Conservation (phyloP, 1,284 basidiomycete species). For the Hemileia vastatrix region DNA sequence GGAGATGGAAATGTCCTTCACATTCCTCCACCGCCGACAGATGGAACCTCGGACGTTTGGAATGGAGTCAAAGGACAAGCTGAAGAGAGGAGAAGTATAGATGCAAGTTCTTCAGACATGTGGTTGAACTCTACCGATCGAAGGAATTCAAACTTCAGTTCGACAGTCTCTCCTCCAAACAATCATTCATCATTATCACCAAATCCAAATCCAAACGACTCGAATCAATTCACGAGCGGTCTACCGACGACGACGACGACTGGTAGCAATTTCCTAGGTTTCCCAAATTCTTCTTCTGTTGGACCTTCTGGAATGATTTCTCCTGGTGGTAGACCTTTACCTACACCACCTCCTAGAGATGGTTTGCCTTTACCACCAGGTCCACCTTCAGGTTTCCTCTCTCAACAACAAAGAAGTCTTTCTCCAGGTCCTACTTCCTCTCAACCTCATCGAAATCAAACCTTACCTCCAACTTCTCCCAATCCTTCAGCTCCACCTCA, state of each 20-base stretch:
- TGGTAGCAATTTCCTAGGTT: background rate
- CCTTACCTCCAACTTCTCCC: constrained; percentile 1
- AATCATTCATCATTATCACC: background rate
- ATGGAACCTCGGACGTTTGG: background rate
- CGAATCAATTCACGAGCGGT: background rate
- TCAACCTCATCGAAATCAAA: constrained; percentile 2
- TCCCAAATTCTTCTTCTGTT: background rate
- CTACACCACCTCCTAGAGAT: constrained; percentile 28
- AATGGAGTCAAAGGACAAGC: background rate
- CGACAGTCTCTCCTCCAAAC: no score
- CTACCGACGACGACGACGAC: background rate
- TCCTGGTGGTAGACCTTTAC: constrained; percentile 24
- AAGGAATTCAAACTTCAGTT: no score
- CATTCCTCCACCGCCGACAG: background rate
- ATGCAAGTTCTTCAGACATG: background rate
- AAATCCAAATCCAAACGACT: background rate
- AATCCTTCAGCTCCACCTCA: constrained; percentile 28
- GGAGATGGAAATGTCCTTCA: background rate
- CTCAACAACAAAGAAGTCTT: background rate
- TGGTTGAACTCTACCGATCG: no score
- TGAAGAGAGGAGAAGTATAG: background rate
- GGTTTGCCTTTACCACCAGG: constrained; percentile 26
- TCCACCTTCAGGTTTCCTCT: background rate
- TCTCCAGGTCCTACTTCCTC: constrained; percentile 27
- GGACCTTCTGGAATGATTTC: background rate